Percentiles rank a stretch among this genome's conserved stretches.
Evolutionary conservation across 108 stramenopile species (phyloP).

Genomic region (Cyclotella kingstonii): DNA sequence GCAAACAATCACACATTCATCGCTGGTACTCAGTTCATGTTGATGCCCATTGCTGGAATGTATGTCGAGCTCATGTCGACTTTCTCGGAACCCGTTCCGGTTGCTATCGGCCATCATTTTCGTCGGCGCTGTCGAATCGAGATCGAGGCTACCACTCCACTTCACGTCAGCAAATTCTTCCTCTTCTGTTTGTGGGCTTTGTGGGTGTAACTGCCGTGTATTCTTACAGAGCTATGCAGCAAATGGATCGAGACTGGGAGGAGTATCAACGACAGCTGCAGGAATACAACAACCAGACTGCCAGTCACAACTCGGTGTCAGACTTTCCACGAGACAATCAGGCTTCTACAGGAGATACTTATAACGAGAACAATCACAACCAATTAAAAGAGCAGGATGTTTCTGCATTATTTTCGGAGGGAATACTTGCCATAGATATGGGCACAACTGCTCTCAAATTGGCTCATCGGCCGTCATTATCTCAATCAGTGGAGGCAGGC

Average conservation of each 20-base stretch:
- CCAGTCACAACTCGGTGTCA: not conserved
- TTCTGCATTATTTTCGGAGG: constrained; percentile 18
- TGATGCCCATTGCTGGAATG: too few relatives aligned
- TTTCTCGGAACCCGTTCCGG: too few relatives aligned
- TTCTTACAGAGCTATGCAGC: constrained; percentile 60
- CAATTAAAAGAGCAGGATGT: constrained; percentile 6
- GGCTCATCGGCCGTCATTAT: constrained; percentile 24
- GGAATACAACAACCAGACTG: constrained; percentile 51
- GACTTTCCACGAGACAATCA: not conserved
- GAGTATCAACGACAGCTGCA: constrained; percentile 71
- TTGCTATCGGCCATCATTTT: not conserved
- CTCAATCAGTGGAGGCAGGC: not conserved
- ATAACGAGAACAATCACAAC: not conserved
- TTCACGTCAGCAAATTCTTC: constrained; percentile 57
- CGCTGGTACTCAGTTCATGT: too few relatives aligned
- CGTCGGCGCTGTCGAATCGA: not conserved
- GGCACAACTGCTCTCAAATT: constrained; percentile 65
- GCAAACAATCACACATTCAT: too few relatives aligned
- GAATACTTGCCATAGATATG: constrained; percentile 76
- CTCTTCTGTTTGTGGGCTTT: constrained; percentile 50
- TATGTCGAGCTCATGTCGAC: too few relatives aligned
- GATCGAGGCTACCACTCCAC: constrained; percentile 58
- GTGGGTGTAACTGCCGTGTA: constrained; percentile 41
- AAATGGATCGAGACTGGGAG: constrained; percentile 82
- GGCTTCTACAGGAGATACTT: not conserved